Conservation (phyloP, 768 basidiomycete genomes). For the Agrocybe pediades region DNA sequence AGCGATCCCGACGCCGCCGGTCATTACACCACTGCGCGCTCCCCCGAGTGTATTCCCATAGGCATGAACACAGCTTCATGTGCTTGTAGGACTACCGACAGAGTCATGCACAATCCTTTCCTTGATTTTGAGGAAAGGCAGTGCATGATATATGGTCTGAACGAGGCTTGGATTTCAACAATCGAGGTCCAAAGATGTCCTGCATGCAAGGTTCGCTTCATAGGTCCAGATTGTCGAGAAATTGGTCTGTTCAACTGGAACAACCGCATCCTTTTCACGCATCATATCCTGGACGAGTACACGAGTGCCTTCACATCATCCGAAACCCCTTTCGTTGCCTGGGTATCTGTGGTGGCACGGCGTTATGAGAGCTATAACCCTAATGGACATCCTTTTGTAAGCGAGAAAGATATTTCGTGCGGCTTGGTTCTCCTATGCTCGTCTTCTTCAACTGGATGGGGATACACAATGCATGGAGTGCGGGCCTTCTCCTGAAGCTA, state of each 20-base stretch:
- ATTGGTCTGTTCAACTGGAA: slow-evolving; percentile 30
- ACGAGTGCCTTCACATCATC: slow-evolving; percentile 24
- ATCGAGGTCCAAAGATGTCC: slow-evolving; percentile 20
- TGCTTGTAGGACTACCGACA: neutral
- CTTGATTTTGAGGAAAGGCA: neutral
- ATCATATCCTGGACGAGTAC: slow-evolving; percentile 29
- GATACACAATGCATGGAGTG: slow-evolving; percentile 27
- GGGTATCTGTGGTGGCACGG: slow-evolving; percentile 14
- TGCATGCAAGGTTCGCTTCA: slow-evolving; percentile 12
- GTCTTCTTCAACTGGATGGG: neutral
- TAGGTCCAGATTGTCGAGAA: slow-evolving; percentile 24
- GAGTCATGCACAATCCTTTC: neutral
- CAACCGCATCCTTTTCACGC: slow-evolving; percentile 22
- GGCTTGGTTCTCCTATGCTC: neutral
- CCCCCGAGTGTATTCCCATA: neutral
- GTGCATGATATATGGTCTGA: slow-evolving; percentile 4
- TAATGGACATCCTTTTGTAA: neutral
- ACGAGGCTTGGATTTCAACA: neutral
- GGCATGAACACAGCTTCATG: neutral
- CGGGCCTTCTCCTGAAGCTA: slow-evolving; percentile 25
- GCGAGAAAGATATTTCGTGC: neutral
- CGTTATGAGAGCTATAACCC: slow-evolving; percentile 8
- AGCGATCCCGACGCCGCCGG: neutral
- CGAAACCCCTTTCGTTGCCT: slow-evolving; percentile 25
- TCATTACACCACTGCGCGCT: neutral